phyloP scores from a whole-genome alignment of 257 asterid species.

The Cinchona pubescens region DNA sequence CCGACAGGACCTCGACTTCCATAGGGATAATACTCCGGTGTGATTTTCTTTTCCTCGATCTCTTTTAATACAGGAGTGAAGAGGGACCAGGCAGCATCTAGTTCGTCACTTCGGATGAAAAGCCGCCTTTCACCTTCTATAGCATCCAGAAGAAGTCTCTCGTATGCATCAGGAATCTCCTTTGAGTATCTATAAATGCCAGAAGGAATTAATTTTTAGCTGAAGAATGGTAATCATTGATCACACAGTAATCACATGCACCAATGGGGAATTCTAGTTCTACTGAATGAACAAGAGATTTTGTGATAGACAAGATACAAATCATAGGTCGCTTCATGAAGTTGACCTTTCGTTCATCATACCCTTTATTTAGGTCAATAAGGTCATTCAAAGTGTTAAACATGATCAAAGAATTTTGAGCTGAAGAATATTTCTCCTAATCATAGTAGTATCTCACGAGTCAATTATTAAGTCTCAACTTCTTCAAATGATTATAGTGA shows the following conservation, averaged over 20 bases:
- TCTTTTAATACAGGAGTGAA: constrained; percentile 85
- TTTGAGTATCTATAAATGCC: constrained; percentile 56
- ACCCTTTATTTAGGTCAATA: not conserved
- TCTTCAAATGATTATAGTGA: not conserved
- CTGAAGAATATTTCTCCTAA: not conserved
- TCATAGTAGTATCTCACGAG: not conserved
- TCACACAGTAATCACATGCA: not conserved
- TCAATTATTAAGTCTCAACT: not conserved
- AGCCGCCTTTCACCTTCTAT: constrained; percentile 94
- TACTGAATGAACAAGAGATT: not conserved
- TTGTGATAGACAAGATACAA: not conserved
- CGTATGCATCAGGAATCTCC: constrained; percentile 98
- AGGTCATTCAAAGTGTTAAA: too few species aligned
- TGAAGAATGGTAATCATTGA: not conserved
- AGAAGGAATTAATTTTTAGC: not conserved
- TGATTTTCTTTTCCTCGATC: constrained; percentile 61
- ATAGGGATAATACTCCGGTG: constrained; percentile 85
- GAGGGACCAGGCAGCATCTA: constrained; percentile 95
- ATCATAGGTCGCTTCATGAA: not conserved
- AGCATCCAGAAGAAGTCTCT: constrained; percentile 88
- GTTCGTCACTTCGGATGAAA: constrained; percentile 88
- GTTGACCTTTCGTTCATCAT: too few species aligned
- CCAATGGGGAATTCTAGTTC: not conserved
- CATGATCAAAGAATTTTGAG: not conserved
- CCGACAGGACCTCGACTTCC: constrained; percentile 98